Conservation (phyloP, 129 eudicot genomes). For the Artemisia tridentata region DNA sequence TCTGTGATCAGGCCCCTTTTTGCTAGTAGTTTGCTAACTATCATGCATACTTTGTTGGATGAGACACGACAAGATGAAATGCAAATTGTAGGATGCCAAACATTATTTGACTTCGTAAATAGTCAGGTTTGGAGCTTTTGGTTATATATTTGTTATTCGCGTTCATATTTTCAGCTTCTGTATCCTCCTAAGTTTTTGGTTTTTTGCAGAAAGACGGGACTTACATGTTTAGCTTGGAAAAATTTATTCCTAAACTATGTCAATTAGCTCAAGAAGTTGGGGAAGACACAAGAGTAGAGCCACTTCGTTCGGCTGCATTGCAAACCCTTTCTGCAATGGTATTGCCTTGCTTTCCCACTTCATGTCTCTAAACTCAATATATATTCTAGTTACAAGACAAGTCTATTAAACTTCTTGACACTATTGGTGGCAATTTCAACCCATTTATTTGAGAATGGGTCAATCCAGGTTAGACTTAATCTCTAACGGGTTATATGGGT, state of each 20-base stretch:
- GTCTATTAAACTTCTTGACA: not conserved
- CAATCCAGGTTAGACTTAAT: too few species aligned
- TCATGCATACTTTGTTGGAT: conserved; percentile 68
- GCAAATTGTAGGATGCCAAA: conserved; percentile 66
- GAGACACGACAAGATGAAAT: conserved; percentile 73
- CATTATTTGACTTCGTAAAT: conserved; percentile 67
- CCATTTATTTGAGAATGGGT: too few species aligned
- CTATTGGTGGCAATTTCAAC: too few species aligned
- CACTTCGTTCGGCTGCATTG: conserved; percentile 59
- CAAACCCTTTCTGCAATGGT: conserved; percentile 71
- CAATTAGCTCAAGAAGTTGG: conserved; percentile 74
- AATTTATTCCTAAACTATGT: conserved; percentile 66
- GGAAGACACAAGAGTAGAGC: conserved; percentile 46
- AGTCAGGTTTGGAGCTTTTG: conserved; percentile 45
- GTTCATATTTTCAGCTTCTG: not conserved
- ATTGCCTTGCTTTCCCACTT: conserved; percentile 17
- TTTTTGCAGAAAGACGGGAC: conserved; percentile 56
- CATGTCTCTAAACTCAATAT: not conserved
- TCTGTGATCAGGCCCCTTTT: conserved; percentile 60
- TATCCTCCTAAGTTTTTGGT: conserved; percentile 11
- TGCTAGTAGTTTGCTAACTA: conserved; percentile 69
- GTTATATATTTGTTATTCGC: not conserved
- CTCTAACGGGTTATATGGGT: too few species aligned
- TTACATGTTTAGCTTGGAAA: conserved; percentile 70
- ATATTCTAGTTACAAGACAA: not conserved